Percentiles rank a stretch among this genome's conserved stretches.
Conservation (phyloP, 192 early-diverging fungal genomes). For the Coemansia sp. region DNA sequence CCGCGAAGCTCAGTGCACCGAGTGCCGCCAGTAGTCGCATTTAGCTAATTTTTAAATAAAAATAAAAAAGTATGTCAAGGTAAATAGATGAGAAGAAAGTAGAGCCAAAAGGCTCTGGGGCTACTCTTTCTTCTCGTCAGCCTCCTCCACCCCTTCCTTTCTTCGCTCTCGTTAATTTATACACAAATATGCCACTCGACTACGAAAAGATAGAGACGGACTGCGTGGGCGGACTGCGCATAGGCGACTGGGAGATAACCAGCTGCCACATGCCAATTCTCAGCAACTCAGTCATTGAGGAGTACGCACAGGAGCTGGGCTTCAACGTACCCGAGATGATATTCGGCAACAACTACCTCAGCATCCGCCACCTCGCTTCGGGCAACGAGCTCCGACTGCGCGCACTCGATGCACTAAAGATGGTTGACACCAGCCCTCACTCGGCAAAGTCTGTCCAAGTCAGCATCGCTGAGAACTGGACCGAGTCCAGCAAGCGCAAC, state of each 20-base stretch:
- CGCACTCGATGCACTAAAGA: slow-evolving; percentile 72
- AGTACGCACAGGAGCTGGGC: slow-evolving; percentile 55
- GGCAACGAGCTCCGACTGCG: slow-evolving; percentile 60
- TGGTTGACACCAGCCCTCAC: slow-evolving; percentile 66
- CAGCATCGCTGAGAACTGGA: slow-evolving; percentile 84
- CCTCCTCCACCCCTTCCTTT: not conserved
- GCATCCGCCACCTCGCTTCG: slow-evolving; percentile 54
- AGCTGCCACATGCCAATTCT: slow-evolving; percentile 61
- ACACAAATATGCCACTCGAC: slow-evolving; percentile 3
- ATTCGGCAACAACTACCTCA: slow-evolving; percentile 86
- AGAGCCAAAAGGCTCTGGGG: not conserved
- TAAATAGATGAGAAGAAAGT: not conserved
- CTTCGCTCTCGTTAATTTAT: not conserved
- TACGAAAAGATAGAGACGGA: slow-evolving; percentile 42
- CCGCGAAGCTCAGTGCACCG: not conserved
- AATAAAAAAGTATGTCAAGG: too few species aligned
- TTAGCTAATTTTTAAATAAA: not conserved
- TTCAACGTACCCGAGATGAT: slow-evolving; percentile 95
- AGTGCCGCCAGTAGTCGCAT: slow-evolving; percentile 20
- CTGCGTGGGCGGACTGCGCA: slow-evolving; percentile 35
- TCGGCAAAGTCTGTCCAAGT: slow-evolving; percentile 79
- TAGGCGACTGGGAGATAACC: slow-evolving; percentile 59
- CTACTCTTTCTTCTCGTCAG: not conserved
- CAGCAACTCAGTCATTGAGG: slow-evolving; percentile 57
- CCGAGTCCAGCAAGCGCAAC: slow-evolving; percentile 65